Evolutionary conservation across 257 asterid genomes (phyloP).

Genomic region (Linderniella brevidens): DNA sequence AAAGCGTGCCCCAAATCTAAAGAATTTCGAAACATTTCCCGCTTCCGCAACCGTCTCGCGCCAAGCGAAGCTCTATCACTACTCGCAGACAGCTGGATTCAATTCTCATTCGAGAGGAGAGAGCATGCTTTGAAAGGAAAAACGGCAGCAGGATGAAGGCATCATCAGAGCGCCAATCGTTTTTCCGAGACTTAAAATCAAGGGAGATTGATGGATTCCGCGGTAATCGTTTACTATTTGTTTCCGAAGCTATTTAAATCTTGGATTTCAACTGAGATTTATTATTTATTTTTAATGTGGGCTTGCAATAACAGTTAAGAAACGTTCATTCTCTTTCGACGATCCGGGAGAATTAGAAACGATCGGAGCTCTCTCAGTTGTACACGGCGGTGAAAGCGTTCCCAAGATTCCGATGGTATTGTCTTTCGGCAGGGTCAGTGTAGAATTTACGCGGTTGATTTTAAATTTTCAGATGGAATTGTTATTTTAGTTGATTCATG

Average conservation of each 20-base stretch:
- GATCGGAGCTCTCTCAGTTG: slow-evolving; percentile 52
- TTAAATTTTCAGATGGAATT: slow-evolving; percentile 5
- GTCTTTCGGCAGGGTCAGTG: slow-evolving; percentile 70
- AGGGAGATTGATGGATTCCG: slow-evolving; percentile 78
- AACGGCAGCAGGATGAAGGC: too few relatives aligned
- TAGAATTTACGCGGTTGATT: neutral
- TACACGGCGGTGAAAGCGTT: slow-evolving; percentile 29
- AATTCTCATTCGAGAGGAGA: too few relatives aligned
- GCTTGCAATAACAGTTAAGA: slow-evolving; percentile 25
- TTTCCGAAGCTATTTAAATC: neutral
- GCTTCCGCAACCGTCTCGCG: too few relatives aligned
- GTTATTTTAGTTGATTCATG: neutral
- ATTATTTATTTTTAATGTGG: too few relatives aligned
- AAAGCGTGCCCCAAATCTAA: too few relatives aligned
- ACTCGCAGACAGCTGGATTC: too few relatives aligned
- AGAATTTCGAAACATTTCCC: too few relatives aligned
- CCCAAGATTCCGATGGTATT: slow-evolving; percentile 75
- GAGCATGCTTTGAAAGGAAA: too few relatives aligned
- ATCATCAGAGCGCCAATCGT: slow-evolving; percentile 20
- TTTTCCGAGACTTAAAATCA: slow-evolving; percentile 53
- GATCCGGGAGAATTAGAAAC: slow-evolving; percentile 24
- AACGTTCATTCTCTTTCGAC: slow-evolving; percentile 33
- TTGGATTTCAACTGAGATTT: neutral
- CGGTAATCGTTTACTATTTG: slow-evolving; percentile 21
- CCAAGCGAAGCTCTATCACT: too few relatives aligned